Conservation (phyloP, 2,329 filamentous ascomycete species). For the Beauveria sp. region DNA sequence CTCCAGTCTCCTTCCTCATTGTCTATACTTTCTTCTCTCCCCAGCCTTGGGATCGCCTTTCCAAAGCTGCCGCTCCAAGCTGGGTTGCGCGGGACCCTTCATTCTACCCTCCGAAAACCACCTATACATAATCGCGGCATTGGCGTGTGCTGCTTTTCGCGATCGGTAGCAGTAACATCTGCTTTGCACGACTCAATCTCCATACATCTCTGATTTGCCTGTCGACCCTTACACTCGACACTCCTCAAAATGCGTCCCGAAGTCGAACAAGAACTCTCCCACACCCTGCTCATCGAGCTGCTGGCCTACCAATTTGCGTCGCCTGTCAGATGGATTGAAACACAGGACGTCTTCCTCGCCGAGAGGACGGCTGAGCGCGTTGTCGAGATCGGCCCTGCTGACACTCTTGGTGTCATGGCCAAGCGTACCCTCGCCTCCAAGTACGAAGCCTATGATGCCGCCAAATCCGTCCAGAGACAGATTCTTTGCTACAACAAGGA, state of each 20-base stretch:
- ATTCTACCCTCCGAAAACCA: neutral
- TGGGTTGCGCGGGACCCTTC: constrained; percentile 12
- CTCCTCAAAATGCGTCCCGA: constrained; percentile 79
- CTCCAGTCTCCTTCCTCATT: constrained; percentile 11
- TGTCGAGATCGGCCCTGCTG: constrained; percentile 93
- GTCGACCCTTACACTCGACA: constrained; percentile 10
- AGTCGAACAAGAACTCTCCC: constrained; percentile 97
- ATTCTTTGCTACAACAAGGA: constrained; percentile 99
- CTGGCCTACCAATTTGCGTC: constrained; percentile 99
- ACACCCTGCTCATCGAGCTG: constrained; percentile 96
- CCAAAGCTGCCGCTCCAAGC: constrained; percentile 9
- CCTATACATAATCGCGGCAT: neutral
- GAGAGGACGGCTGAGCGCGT: constrained; percentile 95
- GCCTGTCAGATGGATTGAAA: constrained; percentile 99
- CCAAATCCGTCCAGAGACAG: constrained; percentile 90
- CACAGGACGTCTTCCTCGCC: constrained; percentile 97
- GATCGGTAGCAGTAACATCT: neutral
- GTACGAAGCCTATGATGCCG: constrained; percentile 97
- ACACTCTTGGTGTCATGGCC: constrained; percentile 96
- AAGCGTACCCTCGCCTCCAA: constrained; percentile 92
- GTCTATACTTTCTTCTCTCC: constrained; percentile 9
- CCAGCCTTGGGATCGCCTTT: constrained; percentile 3
- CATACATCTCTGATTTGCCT: neutral
- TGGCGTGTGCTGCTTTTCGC: constrained; percentile 3
- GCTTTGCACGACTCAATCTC: neutral